Conservation (phyloP, 495 filamentous ascomycete species). For the Podospora pseudoanserina region DNA sequence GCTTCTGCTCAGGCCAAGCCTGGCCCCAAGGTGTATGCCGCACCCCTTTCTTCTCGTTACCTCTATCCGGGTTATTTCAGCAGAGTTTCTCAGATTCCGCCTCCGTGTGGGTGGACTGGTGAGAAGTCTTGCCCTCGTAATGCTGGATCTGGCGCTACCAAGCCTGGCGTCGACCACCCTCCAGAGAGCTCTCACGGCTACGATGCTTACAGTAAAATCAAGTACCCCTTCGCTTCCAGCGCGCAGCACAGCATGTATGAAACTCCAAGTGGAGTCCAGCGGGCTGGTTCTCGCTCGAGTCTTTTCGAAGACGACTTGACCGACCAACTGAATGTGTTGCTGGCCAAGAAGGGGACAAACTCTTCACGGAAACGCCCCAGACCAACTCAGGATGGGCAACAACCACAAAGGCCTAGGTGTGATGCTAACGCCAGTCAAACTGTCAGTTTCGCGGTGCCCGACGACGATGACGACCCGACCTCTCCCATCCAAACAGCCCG, state of each 20-base stretch:
- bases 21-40: slow-evolving; percentile 32
- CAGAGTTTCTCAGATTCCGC: slow-evolving; percentile 8
- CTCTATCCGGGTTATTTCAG: not conserved
- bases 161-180: not conserved
- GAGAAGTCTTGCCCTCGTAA: not conserved
- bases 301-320: slow-evolving; percentile 27
- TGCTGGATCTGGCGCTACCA: not conserved
- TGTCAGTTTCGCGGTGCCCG: slow-evolving; percentile 50
- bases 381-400: not conserved
- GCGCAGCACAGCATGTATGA: slow-evolving; percentile 8
- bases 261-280: slow-evolving; percentile 30
- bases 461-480: slow-evolving; percentile 30
- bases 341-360: slow-evolving; percentile 12
- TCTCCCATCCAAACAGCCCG: slow-evolving; percentile 28
- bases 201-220: not conserved
- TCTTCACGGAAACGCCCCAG: slow-evolving; percentile 12
- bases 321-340: slow-evolving; percentile 26
- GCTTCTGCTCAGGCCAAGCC: slow-evolving; percentile 14
- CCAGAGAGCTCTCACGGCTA: not conserved
- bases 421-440: slow-evolving; percentile 33
- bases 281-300: slow-evolving; percentile 16
- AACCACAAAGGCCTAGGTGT: slow-evolving; percentile 4
- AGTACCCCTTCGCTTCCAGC: not conserved
- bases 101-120: slow-evolving; percentile 16
- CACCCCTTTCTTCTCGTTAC: slow-evolving; percentile 16